phyloP scores from a whole-genome alignment of 1,284 basidiomycete species.

The Microbotryum violaceum region DNA sequence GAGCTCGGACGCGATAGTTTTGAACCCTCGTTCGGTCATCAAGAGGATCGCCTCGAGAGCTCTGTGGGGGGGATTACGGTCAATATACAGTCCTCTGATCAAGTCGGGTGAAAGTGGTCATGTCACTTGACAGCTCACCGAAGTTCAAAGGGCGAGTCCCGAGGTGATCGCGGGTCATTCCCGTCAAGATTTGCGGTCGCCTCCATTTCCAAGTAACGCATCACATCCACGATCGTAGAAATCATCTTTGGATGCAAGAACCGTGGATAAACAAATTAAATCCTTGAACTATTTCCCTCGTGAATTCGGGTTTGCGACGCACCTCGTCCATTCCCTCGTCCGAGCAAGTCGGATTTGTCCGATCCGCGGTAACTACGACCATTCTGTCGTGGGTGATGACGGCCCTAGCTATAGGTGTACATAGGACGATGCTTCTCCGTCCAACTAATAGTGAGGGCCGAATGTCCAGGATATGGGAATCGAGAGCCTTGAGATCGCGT shows the following conservation, averaged over 20 bases:
- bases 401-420: conserved; percentile 22
- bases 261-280: no score
- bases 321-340: conserved; percentile 10
- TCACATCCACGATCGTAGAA: conserved; percentile 1
- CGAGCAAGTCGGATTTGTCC: conserved; percentile 21
- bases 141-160: conserved; percentile 17
- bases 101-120: background rate
- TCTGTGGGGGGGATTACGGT: background rate
- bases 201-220: conserved; percentile 15
- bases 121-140: conserved; percentile 3
- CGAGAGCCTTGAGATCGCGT: conserved; percentile 27
- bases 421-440: conserved; percentile 14
- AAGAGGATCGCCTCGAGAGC: conserved; percentile 26
- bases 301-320: background rate
- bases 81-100: background rate
- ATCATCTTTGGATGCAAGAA: background rate
- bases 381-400: conserved; percentile 18
- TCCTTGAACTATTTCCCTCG: no score
- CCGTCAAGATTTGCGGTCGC: conserved; percentile 4
- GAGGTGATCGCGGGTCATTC: background rate
- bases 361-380: conserved; percentile 20
- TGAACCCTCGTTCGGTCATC: conserved; percentile 21
- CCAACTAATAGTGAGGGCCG: conserved; percentile 21
- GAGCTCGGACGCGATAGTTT: conserved; percentile 12
- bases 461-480: conserved; percentile 28